Conservation (phyloP, 2,329 filamentous ascomycete species). For the Venturia aucupariae region DNA sequence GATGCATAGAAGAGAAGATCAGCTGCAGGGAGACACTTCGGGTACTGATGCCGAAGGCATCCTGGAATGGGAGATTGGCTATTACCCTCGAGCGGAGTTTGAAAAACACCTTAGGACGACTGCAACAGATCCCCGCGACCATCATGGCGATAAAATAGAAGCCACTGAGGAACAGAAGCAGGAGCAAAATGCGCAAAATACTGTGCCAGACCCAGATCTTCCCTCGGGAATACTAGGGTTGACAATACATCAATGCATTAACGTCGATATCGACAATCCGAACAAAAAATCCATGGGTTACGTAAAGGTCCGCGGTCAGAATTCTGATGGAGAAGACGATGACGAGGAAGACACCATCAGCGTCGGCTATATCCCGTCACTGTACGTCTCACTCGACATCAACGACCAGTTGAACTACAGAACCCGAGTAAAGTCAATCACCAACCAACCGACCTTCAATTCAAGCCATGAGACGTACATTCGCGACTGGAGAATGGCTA, state of each 20-base stretch:
- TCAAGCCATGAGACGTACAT: conserved; percentile 4
- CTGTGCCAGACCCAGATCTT: not conserved
- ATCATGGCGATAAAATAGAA: not conserved
- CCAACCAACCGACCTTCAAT: conserved; percentile 1
- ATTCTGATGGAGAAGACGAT: not conserved
- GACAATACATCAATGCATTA: conserved; percentile 1
- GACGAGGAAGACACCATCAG: conserved; percentile 1
- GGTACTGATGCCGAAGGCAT: not conserved
- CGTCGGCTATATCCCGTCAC: not conserved
- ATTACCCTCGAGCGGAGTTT: conserved; percentile 1
- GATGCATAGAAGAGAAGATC: conserved; percentile 1
- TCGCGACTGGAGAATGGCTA: conserved; percentile 5
- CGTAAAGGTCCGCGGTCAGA: not conserved
- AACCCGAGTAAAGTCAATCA: not conserved
- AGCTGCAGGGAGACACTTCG: not conserved
- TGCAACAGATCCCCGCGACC: not conserved
- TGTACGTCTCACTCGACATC: not conserved
- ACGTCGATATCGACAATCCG: not conserved
- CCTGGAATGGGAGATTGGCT: conserved; percentile 2
- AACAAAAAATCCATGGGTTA: conserved; percentile 8
- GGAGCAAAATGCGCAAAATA: not conserved
- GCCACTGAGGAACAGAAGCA: not conserved
- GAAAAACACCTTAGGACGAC: not conserved
- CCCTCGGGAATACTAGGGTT: not conserved
- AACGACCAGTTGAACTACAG: conserved; percentile 1